phyloP scores from a whole-genome alignment of 352 stramenopile species.

The Globisporangium alternatum region DNA sequence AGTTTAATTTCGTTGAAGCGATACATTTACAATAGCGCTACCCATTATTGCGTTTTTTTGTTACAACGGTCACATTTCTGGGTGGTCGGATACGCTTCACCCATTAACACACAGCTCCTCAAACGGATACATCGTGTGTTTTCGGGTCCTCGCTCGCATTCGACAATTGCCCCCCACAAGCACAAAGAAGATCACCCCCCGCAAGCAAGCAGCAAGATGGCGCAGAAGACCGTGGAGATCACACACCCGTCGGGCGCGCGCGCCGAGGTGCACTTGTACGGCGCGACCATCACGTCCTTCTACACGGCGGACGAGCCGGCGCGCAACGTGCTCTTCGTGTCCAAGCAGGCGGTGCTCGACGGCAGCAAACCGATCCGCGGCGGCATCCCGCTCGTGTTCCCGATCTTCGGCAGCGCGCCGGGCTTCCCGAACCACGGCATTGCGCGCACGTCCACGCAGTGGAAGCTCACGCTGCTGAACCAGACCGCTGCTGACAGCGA shows the following conservation, averaged over 20 bases:
- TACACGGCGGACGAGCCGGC: constrained; percentile 56
- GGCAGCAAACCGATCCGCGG: constrained; percentile 93
- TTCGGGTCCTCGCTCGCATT: background rate
- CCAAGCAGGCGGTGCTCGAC: constrained; percentile 85
- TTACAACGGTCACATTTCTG: too few species aligned
- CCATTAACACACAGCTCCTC: too few species aligned
- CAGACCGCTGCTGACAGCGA: constrained; percentile 35
- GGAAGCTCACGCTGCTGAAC: constrained; percentile 52
- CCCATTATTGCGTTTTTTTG: too few species aligned
- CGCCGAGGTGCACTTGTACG: constrained; percentile 87
- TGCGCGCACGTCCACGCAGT: constrained; percentile 71
- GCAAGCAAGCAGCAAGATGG: constrained; percentile 3
- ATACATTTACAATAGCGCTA: too few species aligned
- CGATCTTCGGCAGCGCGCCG: constrained; percentile 90
- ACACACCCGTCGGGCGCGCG: constrained; percentile 64
- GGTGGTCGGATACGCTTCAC: too few species aligned
- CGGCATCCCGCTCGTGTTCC: constrained; percentile 96
- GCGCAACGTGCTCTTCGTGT: constrained; percentile 93
- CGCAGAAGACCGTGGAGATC: constrained; percentile 35
- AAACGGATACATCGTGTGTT: too few species aligned
- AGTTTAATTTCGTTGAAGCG: too few species aligned
- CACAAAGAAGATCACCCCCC: background rate
- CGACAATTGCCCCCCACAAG: background rate
- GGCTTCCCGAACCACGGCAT: constrained; percentile 94
- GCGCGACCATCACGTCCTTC: constrained; percentile 90